Base-by-base conservation (phyloP, 805 yeast genomes). In the Candida quercuum region DNA sequence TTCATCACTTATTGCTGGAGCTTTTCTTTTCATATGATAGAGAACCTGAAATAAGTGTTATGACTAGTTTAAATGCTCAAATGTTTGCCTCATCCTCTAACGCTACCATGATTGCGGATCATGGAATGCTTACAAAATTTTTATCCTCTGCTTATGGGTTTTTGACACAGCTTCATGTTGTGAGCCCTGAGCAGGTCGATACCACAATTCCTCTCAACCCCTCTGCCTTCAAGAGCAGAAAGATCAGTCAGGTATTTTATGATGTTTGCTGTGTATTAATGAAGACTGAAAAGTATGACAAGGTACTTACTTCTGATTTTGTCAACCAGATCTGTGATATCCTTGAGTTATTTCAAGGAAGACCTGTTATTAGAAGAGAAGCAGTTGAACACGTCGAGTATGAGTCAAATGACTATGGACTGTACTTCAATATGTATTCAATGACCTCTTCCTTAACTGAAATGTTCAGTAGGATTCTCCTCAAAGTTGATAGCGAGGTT, bases 371-470 rank as follows among this genome's bases (percentile, higher is more conserved):
- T 49, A 73, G 69, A 43, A 69, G 98, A 41, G 96, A 87, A 52
- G 76, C 78, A 4, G 67, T 72, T 6, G 81, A 76, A 41, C 99
- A 91, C 57, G 88, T 91, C 9, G 96, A 89, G 54, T 93, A 84
- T 56, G 99, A 91, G 54, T 80, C 79, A 32, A 86, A 85, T 23
- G 91, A 86, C 36, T 93, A 50, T 33, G 54, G 55, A 1, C 24
- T 57, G 6, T 58, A 54, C 35, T 58, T 56, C 43, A 56, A 56
- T 33, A 54, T 54, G 38, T 57, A 80, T 41, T 80, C 85, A 37
- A 84, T 79, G 4, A 69, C 86, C 0, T 71, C 81, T 9, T 81
- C 82, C 41, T 71, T 78, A 46, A 71, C 74, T 0, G 83, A 77
- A 41, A 64, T 64, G 41, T 61, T 77, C 11, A 72, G 80, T 0